Conservation (phyloP, 345 rosid genomes). For the Rubroshorea leprosula region DNA sequence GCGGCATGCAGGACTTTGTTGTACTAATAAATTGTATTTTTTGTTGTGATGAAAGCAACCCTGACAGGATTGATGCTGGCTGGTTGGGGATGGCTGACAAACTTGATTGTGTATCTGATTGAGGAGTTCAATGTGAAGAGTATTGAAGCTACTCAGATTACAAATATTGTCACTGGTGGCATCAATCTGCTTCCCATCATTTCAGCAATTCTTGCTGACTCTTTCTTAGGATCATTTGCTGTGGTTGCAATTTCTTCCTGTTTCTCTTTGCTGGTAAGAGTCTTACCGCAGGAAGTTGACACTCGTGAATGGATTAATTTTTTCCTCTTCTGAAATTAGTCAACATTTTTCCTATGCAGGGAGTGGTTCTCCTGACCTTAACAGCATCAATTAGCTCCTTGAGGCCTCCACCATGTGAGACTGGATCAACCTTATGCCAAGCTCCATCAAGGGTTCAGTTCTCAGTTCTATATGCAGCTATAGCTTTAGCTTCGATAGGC, state of each 20-base stretch:
- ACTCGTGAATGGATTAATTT: not conserved
- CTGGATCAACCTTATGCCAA: constrained; percentile 4
- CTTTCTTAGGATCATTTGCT: constrained; percentile 17
- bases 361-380: constrained; percentile 15
- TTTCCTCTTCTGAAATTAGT: not conserved
- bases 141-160: constrained; percentile 21
- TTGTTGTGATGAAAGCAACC: not conserved
- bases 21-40: not conserved
- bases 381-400: constrained; percentile 5
- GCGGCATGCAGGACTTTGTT: too few species aligned
- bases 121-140: constrained; percentile 22
- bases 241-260: constrained; percentile 16
- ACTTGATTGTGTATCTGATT: constrained; percentile 27
- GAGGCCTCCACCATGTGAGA: constrained; percentile 17
- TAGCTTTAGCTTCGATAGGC: constrained; percentile 17
- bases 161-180: constrained; percentile 15
- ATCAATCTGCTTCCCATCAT: constrained; percentile 14
- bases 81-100: constrained; percentile 18
- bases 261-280: constrained; percentile 22
- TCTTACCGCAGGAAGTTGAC: not conserved
- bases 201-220: constrained; percentile 23
- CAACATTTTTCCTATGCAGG: constrained; percentile 10
- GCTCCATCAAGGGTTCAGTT: constrained; percentile 18
- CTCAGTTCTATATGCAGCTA: constrained; percentile 1
- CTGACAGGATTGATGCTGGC: constrained; percentile 6